Base-by-base conservation (phyloP, 139 green algal species). In the Chlamydomonas eustigma region DNA sequence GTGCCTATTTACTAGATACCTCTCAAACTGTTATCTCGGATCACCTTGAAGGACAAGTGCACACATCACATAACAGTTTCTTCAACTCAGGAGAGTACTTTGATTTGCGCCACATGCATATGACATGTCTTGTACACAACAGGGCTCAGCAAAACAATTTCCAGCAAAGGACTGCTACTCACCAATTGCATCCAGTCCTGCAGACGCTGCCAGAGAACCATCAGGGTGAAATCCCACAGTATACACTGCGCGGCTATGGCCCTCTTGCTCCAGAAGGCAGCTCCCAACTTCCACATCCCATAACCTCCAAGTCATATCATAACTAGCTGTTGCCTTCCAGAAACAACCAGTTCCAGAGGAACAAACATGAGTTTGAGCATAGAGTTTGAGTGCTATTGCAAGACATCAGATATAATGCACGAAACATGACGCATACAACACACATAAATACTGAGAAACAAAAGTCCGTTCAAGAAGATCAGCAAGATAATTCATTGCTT, bases 191-290 rank as follows among this genome's bases (percentile, higher is more conserved):
- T 97, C 94, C 33, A 97, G 76, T 31, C 94, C 94, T 1, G 79
- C 90, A 0, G 87, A 92, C 2, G 76, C 89, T 24, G 81, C 90
- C 33, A 97, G 82, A 0, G 87, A 87, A 31, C 94, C 94, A 38
- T 98, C 94, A 1, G 72, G 77, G 39, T 98, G 94, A 81, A 98
- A 99, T 0, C 88, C 89, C 37, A 99, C 80, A 0, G 84, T 72
- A 77, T 99, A 99, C 50, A 98, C 95, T 6, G 84, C 64, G 25
- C 95, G 75, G 69, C 81, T 92, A 90, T 99, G 95, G 4, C 96
- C 96, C 82, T 99, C 96, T 86, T 99, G 95, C 84, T 98, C 93
- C 70, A 97, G 79, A 63, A 99, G 75, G 75, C 92, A 91, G 2
- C 67, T 31, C 1, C 91, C 91, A 1, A 87, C 95, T 65, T 93